Conservation (phyloP, 805 yeast genomes). For the Lipomyces yamadae region DNA sequence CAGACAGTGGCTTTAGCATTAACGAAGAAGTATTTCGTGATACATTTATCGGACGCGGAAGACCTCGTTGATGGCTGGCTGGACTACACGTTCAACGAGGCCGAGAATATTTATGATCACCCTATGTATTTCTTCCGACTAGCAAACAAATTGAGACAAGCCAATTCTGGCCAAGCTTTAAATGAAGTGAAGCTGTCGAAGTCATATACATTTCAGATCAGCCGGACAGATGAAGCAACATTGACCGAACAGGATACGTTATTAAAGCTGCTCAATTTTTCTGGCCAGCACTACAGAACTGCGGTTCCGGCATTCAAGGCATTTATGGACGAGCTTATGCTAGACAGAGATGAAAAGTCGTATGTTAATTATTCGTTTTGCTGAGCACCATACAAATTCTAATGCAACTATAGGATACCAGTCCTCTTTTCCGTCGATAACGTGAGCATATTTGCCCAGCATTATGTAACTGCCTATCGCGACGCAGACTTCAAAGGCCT, state of each 20-base stretch:
- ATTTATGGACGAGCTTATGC: slow-evolving; percentile 21
- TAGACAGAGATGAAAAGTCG: slow-evolving; percentile 5
- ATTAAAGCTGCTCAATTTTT: slow-evolving; percentile 13
- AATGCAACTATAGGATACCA: slow-evolving; percentile 16
- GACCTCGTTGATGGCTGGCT: slow-evolving; percentile 28
- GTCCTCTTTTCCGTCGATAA: slow-evolving; percentile 31
- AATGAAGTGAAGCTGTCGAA: not conserved
- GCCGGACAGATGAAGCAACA: not conserved
- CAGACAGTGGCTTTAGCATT: slow-evolving; percentile 27
- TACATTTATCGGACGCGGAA: slow-evolving; percentile 31
- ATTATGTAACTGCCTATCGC: slow-evolving; percentile 21
- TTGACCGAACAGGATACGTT: slow-evolving; percentile 20
- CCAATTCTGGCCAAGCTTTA: not conserved
- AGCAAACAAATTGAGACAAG: slow-evolving; percentile 8
- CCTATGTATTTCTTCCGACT: slow-evolving; percentile 29
- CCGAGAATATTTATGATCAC: slow-evolving; percentile 26
- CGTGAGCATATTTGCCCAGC: slow-evolving; percentile 22
- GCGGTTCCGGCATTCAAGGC: slow-evolving; percentile 23
- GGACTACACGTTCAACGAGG: slow-evolving; percentile 12
- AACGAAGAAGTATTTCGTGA: slow-evolving; percentile 9
- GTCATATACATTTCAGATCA: slow-evolving; percentile 10
- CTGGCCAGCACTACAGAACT: slow-evolving; percentile 11
- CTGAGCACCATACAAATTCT: not conserved
- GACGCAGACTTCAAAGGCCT: slow-evolving; percentile 11
- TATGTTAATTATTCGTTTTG: not conserved